Conservation (phyloP, 2,329 filamentous ascomycete species). For the Claviceps sp. region DNA sequence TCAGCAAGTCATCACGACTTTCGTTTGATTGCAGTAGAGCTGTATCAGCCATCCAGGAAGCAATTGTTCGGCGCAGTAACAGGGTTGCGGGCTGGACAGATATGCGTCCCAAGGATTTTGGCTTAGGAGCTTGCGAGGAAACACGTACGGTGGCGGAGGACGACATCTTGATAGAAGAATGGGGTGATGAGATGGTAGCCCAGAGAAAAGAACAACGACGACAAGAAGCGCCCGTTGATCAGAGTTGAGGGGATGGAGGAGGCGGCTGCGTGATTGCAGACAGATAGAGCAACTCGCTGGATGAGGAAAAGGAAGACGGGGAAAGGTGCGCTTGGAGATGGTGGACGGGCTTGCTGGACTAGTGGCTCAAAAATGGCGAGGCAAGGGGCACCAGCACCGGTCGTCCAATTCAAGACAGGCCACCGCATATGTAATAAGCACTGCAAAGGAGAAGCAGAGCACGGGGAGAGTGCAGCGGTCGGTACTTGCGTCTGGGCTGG, state of each 20-base stretch:
- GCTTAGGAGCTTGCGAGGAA: conserved; percentile 3
- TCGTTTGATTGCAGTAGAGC: not conserved
- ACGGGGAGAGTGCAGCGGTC: not conserved
- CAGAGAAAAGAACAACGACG: conserved; percentile 6
- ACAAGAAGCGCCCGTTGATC: conserved; percentile 7
- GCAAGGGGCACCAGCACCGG: conserved; percentile 4
- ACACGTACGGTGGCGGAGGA: conserved; percentile 11
- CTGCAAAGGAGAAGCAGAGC: not conserved
- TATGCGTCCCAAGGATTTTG: conserved; percentile 1
- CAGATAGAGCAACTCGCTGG: conserved; percentile 5
- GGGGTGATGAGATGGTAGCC: conserved; percentile 4
- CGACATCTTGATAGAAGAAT: conserved; percentile 12
- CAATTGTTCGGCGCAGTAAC: conserved; percentile 1
- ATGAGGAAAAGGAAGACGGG: conserved; percentile 6
- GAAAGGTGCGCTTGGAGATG: conserved; percentile 5
- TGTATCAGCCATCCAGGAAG: conserved; percentile 4
- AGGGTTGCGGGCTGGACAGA: not conserved
- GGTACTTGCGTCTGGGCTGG: not conserved
- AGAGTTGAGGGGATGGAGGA: conserved; percentile 4
- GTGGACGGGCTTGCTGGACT: conserved; percentile 4
- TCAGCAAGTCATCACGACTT: conserved; percentile 14
- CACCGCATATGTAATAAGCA: not conserved
- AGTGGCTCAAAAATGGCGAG: conserved; percentile 1
- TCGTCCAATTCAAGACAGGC: not conserved
- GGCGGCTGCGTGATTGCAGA: conserved; percentile 3